Evolutionary conservation across 805 yeast genomes (phyloP).

Genomic region (Cyberlindnera maritima): DNA sequence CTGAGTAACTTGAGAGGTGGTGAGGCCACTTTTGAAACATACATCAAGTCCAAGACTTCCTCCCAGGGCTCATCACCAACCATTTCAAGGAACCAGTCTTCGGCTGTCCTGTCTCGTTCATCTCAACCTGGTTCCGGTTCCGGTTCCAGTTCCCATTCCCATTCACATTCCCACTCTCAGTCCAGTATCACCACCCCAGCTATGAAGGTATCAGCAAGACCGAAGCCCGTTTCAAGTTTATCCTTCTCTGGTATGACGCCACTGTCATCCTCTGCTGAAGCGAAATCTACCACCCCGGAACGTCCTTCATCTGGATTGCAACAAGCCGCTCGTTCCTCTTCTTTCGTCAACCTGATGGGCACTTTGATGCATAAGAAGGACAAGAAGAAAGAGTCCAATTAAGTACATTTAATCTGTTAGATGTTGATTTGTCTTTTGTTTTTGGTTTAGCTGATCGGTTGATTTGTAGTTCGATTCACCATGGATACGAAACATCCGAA

Average conservation of each 20-base stretch:
- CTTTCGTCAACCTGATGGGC: slow-evolving; percentile 29
- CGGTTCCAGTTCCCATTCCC: neutral
- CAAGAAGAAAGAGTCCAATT: slow-evolving; percentile 2
- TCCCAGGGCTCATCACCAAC: slow-evolving; percentile 23
- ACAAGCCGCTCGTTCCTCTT: slow-evolving; percentile 20
- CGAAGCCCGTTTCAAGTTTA: slow-evolving; percentile 7
- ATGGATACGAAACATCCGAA: too few species aligned
- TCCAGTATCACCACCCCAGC: neutral
- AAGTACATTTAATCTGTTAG: neutral
- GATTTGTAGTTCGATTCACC: too few species aligned
- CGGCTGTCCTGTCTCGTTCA: slow-evolving; percentile 1
- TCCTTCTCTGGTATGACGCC: slow-evolving; percentile 13
- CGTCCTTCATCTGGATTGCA: slow-evolving; percentile 4
- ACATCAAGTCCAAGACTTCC: slow-evolving; percentile 8
- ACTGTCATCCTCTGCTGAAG: slow-evolving; percentile 4
- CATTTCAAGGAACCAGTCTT: slow-evolving; percentile 21
- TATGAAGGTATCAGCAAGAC: slow-evolving; percentile 1
- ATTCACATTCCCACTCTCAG: slow-evolving; percentile 1
- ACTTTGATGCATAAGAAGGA: slow-evolving; percentile 25
- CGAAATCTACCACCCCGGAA: neutral
- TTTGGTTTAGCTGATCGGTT: too few species aligned
- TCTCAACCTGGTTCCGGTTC: too few species aligned
- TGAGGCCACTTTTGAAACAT: slow-evolving; percentile 7
- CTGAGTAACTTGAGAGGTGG: slow-evolving; percentile 23
- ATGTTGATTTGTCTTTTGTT: too few species aligned